Percentiles rank a stretch among this genome's conserved stretches.
phyloP scores from a whole-genome alignment of 345 rosid genomes.

The Carallia brachiata region DNA sequence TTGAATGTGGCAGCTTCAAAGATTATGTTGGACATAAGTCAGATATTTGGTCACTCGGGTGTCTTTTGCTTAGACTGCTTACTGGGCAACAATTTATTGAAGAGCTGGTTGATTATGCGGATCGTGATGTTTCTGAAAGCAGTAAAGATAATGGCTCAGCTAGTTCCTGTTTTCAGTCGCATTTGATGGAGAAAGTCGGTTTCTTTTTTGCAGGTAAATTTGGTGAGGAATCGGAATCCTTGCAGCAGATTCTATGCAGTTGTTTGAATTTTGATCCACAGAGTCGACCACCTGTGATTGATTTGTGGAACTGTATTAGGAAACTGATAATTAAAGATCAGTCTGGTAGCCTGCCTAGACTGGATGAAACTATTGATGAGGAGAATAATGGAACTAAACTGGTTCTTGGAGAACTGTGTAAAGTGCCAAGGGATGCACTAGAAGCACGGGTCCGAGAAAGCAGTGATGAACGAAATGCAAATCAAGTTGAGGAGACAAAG shows the following conservation, averaged over 20 bases:
- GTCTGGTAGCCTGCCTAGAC: slow-evolving; percentile 29
- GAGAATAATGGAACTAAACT: slow-evolving; percentile 37
- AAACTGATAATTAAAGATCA: slow-evolving; percentile 44
- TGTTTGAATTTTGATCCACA: slow-evolving; percentile 59
- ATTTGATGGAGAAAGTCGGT: slow-evolving; percentile 42
- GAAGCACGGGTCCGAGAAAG: slow-evolving; percentile 26
- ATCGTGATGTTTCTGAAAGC: slow-evolving; percentile 17
- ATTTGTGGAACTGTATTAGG: slow-evolving; percentile 67
- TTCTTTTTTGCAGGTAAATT: slow-evolving; percentile 35
- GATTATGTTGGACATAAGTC: slow-evolving; percentile 38
- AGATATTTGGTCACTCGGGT: slow-evolving; percentile 77
- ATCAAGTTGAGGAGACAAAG: slow-evolving; percentile 22
- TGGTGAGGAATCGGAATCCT: slow-evolving; percentile 30
- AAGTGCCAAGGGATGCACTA: slow-evolving; percentile 20
- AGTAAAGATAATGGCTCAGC: slow-evolving; percentile 32
- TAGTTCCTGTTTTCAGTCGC: slow-evolving; percentile 26
- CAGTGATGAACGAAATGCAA: slow-evolving; percentile 24
- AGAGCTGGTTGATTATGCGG: slow-evolving; percentile 37
- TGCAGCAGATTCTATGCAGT: slow-evolving; percentile 45
- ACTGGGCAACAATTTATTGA: slow-evolving; percentile 45
- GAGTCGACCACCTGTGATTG: slow-evolving; percentile 49
- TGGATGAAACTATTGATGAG: slow-evolving; percentile 20
- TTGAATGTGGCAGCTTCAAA: slow-evolving; percentile 23
- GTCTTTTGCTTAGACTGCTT: slow-evolving; percentile 54
- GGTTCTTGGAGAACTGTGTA: slow-evolving; percentile 57